Base-by-base conservation (phyloP, 2,329 filamentous ascomycete genomes). In the Aspergillus pseudoviridinutans region DNA sequence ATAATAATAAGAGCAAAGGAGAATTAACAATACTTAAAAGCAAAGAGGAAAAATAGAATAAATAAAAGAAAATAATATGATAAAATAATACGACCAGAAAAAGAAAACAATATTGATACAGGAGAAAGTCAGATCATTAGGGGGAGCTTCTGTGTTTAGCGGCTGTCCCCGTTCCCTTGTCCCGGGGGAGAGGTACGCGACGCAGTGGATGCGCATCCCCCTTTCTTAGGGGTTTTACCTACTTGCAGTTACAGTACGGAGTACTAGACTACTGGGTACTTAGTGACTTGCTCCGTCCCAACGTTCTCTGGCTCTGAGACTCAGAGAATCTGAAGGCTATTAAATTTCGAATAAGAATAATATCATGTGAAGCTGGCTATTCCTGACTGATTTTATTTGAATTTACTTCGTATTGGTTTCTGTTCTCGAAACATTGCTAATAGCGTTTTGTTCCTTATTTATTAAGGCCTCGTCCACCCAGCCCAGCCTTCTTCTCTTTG, bases 171-270 rank as follows among this genome's bases (percentile, higher is more conserved):
- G 38, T 54, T 38, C 62, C 56, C 60, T 57, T 65, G 67, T 69
- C 68, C 70, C 68, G 66, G 65, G 61, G 66, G 67, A 65, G 61
- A 71, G 69, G 69, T 66, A 67, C 67, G 63, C 63, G 60, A 65
- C 60, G 58, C 57, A 58, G 58, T 60, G 62, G 58, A 54, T 63
- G 56, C 58, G 61, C 55, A 58, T 59, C 66, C 66, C 67, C 67
- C 63, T 69, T 71, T 65, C 62, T 64, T 58, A 55, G 60, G 55
- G 61, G 59, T 41, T 50, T 59, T 54, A 51, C 56, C 41, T 44
- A 49, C 27, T 32, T 54, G 22, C 35, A 10, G 17, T 29, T 55
- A 27, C 22, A 17, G 38, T 25, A 38, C 32, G 10, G 28, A 12
- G 28, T 29, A 29, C 28, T 12, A 29, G 10, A 29, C 10, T 12